phyloP scores from a whole-genome alignment of 2,329 filamentous ascomycete genomes.

The Botrytis paeoniae region DNA sequence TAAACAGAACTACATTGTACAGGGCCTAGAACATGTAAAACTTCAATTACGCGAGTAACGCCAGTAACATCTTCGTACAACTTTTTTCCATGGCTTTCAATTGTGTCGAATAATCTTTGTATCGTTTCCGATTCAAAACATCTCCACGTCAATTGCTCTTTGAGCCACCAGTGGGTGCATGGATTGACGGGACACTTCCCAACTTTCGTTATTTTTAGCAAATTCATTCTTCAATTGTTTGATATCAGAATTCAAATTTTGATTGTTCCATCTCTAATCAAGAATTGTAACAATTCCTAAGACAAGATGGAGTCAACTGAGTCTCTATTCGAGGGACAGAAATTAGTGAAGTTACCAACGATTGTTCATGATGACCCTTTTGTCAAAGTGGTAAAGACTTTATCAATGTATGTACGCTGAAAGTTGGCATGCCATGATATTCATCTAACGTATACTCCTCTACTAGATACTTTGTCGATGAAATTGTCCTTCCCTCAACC shows the following conservation, averaged over 20 bases:
- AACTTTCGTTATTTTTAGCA: too few species aligned
- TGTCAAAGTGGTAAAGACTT: conserved; percentile 62
- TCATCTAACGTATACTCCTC: conserved; percentile 14
- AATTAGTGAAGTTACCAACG: conserved; percentile 46
- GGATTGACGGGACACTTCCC: too few species aligned
- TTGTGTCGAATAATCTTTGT: neutral
- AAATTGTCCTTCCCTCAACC: conserved; percentile 61
- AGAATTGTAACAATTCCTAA: too few species aligned
- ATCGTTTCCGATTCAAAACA: neutral
- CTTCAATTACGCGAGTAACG: neutral
- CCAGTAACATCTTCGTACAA: neutral
- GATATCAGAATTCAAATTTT: too few species aligned
- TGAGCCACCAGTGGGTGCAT: too few species aligned
- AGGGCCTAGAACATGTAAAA: conserved; percentile 7
- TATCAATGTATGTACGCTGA: conserved; percentile 51
- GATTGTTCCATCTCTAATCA: too few species aligned
- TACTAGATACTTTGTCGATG: conserved; percentile 62
- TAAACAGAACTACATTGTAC: neutral
- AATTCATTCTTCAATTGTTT: too few species aligned
- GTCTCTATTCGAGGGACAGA: neutral
- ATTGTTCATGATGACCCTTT: conserved; percentile 60
- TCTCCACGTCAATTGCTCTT: too few species aligned
- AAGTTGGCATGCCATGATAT: neutral
- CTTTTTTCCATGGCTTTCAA: neutral
- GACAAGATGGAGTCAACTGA: neutral